Conservation (phyloP, 148 eudicot species). For the Salicornia ramosissima region DNA sequence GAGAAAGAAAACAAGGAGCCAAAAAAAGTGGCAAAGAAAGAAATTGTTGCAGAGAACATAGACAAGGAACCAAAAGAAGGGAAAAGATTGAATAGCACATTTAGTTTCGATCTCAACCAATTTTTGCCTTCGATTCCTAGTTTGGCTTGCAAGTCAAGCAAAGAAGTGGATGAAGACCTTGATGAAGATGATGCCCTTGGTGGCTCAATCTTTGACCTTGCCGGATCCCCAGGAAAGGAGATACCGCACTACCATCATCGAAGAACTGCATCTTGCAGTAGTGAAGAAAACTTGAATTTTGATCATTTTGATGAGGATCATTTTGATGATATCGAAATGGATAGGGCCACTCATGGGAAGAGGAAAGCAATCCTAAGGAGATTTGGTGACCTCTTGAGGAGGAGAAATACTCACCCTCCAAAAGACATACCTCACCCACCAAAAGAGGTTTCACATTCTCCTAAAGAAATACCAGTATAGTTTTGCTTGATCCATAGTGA, state of each 20-base stretch:
- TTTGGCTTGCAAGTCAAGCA: constrained; percentile 19
- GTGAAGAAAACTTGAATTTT: constrained; percentile 23
- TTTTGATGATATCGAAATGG: constrained; percentile 41
- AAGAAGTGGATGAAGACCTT: constrained; percentile 37
- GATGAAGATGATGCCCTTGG: constrained; percentile 52
- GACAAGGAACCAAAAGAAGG: constrained; percentile 26
- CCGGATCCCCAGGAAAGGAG: constrained; percentile 28
- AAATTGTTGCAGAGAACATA: constrained; percentile 18
- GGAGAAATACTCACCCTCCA: constrained; percentile 29
- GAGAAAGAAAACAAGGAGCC: constrained; percentile 23
- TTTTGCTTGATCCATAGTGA: too few species aligned
- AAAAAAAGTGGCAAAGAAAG: constrained; percentile 29
- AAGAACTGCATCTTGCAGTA: constrained; percentile 25
- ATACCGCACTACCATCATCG: constrained; percentile 14
- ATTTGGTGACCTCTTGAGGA: constrained; percentile 54
- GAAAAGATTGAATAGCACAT: constrained; percentile 21
- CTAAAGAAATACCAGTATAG: constrained; percentile 30
- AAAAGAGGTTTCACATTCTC: constrained; percentile 13
- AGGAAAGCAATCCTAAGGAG: constrained; percentile 45
- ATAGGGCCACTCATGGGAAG: constrained; percentile 37
- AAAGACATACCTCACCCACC: constrained; percentile 18
- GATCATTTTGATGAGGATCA: constrained; percentile 43
- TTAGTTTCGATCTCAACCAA: constrained; percentile 46
- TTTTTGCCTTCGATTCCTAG: constrained; percentile 30
- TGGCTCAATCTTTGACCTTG: constrained; percentile 69